phyloP scores from a whole-genome alignment of 2,329 filamentous ascomycete species.

The Trichoderma semiorbis region DNA sequence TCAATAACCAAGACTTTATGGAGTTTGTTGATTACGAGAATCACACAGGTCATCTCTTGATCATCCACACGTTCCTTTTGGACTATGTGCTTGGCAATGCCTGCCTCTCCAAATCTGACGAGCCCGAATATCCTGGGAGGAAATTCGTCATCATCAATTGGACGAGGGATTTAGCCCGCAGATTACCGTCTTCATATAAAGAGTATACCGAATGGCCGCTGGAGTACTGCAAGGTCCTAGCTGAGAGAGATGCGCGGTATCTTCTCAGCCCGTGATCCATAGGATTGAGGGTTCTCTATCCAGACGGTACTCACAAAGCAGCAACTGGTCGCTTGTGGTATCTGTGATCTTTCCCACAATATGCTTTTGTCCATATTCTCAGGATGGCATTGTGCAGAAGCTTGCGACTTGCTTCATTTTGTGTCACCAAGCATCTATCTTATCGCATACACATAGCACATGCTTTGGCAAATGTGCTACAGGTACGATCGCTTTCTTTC shows the following conservation, averaged over 20 bases:
- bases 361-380: too few species aligned
- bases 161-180: constrained; percentile 22
- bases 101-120: constrained; percentile 23
- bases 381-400: background rate
- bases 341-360: too few species aligned
- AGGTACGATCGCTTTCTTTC: background rate
- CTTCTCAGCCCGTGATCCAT: constrained; percentile 26
- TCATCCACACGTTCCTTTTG: constrained; percentile 37
- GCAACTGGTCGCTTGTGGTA: too few species aligned
- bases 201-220: constrained; percentile 24
- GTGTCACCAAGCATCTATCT: background rate
- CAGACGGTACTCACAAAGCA: constrained; percentile 3
- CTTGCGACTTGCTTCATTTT: background rate
- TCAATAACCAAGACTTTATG: constrained; percentile 31
- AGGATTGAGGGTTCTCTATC: background rate
- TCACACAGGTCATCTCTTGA: constrained; percentile 32
- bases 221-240: constrained; percentile 25
- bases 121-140: constrained; percentile 24
- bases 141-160: constrained; percentile 28
- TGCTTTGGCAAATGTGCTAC: background rate
- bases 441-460: background rate
- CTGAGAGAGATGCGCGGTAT: constrained; percentile 25
- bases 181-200: constrained; percentile 22
- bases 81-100: constrained; percentile 27
- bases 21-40: constrained; percentile 32